Conservation (phyloP, 2,329 filamentous ascomycete species). For the Trichoderma asperellum region DNA sequence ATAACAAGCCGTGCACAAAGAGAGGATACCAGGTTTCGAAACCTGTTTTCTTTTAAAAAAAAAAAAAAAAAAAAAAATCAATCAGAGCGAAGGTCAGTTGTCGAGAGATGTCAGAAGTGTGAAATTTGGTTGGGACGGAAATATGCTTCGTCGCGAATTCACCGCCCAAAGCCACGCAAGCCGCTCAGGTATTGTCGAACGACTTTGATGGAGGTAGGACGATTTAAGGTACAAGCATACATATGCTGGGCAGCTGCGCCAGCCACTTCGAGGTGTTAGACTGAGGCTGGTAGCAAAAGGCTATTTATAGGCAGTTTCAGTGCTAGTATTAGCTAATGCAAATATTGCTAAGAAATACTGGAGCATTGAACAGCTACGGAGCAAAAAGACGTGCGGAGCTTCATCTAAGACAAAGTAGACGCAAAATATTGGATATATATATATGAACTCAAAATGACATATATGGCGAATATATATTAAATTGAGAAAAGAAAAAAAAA, state of each 20-base stretch:
- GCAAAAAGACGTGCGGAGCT: not conserved
- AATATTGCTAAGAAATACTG: not conserved
- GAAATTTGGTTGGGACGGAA: not conserved
- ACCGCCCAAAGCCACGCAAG: conserved; percentile 6
- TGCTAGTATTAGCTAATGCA: not conserved
- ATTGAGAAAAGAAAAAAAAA: not conserved
- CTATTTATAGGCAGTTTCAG: not conserved
- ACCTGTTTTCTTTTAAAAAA: too few relatives aligned
- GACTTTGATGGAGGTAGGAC: conserved; percentile 5
- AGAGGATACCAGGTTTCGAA: not conserved
- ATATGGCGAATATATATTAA: not conserved
- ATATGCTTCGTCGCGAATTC: not conserved
- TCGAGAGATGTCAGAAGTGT: not conserved
- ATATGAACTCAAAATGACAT: not conserved
- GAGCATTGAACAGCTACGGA: not conserved
- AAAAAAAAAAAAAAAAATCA: not conserved
- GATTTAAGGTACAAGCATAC: not conserved
- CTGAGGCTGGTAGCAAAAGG: not conserved
- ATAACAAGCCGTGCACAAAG: not conserved
- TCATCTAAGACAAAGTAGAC: not conserved
- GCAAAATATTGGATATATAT: not conserved
- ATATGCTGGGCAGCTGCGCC: not conserved
- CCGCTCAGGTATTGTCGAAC: not conserved
- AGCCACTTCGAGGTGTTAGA: not conserved
- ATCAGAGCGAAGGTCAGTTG: not conserved